Evolutionary conservation across 495 filamentous ascomycete species (phyloP).

Genomic region (Talaromyces borbonicus): DNA sequence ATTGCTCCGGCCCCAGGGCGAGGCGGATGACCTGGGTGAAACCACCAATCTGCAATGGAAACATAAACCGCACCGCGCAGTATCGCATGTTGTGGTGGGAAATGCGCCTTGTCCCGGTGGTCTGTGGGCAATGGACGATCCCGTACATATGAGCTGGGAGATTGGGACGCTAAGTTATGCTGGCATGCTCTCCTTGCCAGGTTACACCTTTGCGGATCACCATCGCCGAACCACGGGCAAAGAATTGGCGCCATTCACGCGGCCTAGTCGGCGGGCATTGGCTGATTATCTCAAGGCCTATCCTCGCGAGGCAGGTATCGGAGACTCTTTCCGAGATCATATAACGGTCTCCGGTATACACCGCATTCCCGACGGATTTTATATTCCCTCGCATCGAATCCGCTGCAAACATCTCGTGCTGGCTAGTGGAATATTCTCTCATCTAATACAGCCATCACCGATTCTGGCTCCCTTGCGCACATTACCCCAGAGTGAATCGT

Average conservation of each 20-base stretch:
- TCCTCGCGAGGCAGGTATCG: conserved; percentile 44
- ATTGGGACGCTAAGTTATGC: conserved; percentile 56
- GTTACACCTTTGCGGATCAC: conserved; percentile 50
- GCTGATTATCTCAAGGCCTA: conserved; percentile 50
- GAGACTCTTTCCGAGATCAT: conserved; percentile 37
- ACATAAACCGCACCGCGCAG: conserved; percentile 37
- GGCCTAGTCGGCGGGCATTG: conserved; percentile 49
- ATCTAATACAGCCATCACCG: conserved; percentile 42
- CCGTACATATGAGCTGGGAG: conserved; percentile 43
- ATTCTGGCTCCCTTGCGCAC: conserved; percentile 25
- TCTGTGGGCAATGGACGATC: conserved; percentile 51
- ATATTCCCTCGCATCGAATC: conserved; percentile 42
- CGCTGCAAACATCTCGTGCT: conserved; percentile 52
- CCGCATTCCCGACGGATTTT: conserved; percentile 40
- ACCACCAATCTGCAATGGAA: conserved; percentile 49
- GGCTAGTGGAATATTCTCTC: conserved; percentile 54
- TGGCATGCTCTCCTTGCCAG: conserved; percentile 55
- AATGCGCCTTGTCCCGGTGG: conserved; percentile 45
- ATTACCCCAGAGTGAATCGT: conserved; percentile 10
- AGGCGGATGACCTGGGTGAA: conserved; percentile 42
- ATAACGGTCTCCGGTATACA: conserved; percentile 34
- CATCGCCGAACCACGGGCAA: conserved; percentile 31
- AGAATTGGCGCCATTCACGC: conserved; percentile 41
- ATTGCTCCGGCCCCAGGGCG: conserved; percentile 52
- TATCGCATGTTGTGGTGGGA: conserved; percentile 51